phyloP scores from a whole-genome alignment of 2,329 filamentous ascomycete genomes.

The Colletotrichum abscissum region DNA sequence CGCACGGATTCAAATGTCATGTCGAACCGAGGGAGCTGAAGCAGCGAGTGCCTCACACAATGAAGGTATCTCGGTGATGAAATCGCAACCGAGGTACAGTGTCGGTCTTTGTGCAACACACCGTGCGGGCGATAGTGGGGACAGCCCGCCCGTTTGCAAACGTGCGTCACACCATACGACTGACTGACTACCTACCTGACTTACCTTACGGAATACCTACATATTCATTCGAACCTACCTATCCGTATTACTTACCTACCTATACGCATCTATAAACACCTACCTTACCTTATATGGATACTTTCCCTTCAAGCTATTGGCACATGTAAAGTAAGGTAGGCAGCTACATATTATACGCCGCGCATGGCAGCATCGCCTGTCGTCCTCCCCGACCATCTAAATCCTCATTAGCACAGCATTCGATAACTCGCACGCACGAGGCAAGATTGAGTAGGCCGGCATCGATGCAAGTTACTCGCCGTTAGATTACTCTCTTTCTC shows the following conservation, averaged over 20 bases:
- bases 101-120: slow-evolving; percentile 9
- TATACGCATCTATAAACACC: too few relatives aligned
- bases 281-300: too few relatives aligned
- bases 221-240: too few relatives aligned
- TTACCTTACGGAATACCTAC: not conserved
- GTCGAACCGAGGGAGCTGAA: not conserved
- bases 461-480: not conserved
- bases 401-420: not conserved
- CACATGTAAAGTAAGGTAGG: not conserved
- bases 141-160: not conserved
- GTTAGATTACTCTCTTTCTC: not conserved
- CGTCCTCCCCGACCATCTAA: not conserved
- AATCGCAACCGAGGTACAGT: slow-evolving; percentile 26
- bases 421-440: not conserved
- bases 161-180: not conserved
- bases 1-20: not conserved
- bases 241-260: too few relatives aligned
- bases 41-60: not conserved
- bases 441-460: not conserved
- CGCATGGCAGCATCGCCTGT: not conserved
- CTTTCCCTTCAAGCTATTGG: too few relatives aligned
- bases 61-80: slow-evolving; percentile 1
- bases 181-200: not conserved
- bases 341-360: not conserved
- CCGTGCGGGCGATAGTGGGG: slow-evolving; percentile 26